phyloP scores from a whole-genome alignment of 2,329 filamentous ascomycete genomes.

The Fusarium denticulatum region DNA sequence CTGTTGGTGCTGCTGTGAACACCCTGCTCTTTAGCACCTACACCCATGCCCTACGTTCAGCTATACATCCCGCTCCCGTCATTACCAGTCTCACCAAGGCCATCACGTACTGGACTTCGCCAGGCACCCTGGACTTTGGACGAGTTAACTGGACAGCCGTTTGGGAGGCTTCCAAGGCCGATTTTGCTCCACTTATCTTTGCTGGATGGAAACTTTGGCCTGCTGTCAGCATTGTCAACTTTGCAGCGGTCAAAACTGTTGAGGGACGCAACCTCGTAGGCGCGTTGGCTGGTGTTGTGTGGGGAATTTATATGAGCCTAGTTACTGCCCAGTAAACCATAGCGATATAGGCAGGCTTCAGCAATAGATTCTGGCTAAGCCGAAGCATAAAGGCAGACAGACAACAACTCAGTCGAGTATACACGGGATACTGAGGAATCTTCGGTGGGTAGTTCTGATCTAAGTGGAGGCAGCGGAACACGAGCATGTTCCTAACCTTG shows the following conservation, averaged over 20 bases:
- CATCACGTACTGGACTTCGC: constrained; percentile 49
- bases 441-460: not conserved
- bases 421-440: not conserved
- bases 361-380: not conserved
- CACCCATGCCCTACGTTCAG: constrained; percentile 65
- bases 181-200: constrained; percentile 71
- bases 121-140: constrained; percentile 55
- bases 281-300: constrained; percentile 75
- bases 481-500: too few relatives aligned
- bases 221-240: constrained; percentile 74
- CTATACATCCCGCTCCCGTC: constrained; percentile 56
- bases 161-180: constrained; percentile 56
- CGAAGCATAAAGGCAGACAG: not conserved
- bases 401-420: not conserved
- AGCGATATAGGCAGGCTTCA: not conserved
- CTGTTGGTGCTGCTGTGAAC: constrained; percentile 71
- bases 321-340: constrained; percentile 52
- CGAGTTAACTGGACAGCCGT: constrained; percentile 58
- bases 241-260: constrained; percentile 74
- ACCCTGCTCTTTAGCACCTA: constrained; percentile 70
- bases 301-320: constrained; percentile 80
- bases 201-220: constrained; percentile 80
- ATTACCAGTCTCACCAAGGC: constrained; percentile 50
- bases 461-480: not conserved
- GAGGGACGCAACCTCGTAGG: constrained; percentile 76